A percentile compares a stretch with the other conserved stretches of the same genome.
Conservation (phyloP, 192 early-diverging fungal species). For the Podila epicladia region DNA sequence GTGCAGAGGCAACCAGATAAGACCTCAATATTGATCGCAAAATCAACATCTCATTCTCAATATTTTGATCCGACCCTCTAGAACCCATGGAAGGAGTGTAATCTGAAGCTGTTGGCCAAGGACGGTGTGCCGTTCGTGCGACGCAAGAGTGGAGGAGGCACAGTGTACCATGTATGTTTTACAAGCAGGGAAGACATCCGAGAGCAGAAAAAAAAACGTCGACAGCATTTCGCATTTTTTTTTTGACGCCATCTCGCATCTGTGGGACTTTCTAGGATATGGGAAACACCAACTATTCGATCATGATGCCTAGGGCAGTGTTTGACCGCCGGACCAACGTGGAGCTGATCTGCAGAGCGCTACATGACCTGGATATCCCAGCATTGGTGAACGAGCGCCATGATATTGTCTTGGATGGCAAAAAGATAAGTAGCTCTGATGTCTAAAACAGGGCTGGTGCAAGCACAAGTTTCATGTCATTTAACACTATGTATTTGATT, state of each 20-base stretch:
- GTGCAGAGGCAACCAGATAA: too few relatives aligned
- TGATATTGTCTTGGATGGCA: conserved; percentile 86
- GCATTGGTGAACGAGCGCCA: conserved; percentile 87
- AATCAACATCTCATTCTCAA: neutral
- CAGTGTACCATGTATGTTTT: conserved; percentile 87
- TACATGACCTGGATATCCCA: conserved; percentile 81
- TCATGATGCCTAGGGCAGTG: conserved; percentile 87
- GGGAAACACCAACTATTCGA: conserved; percentile 95
- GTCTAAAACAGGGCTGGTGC: neutral
- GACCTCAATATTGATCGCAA: neutral
- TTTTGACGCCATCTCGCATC: too few relatives aligned
- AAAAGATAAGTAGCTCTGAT: conserved; percentile 66
- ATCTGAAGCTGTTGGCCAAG: conserved; percentile 72
- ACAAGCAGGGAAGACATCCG: neutral
- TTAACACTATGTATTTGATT: neutral
- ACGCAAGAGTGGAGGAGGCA: conserved; percentile 90
- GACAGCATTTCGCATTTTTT: neutral
- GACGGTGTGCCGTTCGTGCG: conserved; percentile 85
- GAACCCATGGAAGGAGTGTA: conserved; percentile 98
- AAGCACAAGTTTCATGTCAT: too few relatives aligned
- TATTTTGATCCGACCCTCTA: conserved; percentile 33
- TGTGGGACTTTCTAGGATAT: conserved; percentile 67
- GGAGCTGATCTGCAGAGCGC: conserved; percentile 76
- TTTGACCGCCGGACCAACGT: conserved; percentile 84
- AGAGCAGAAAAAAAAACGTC: neutral